Evolutionary conservation across 2,329 filamentous ascomycete species (phyloP).

Genomic region (Blastomyces silverae): DNA sequence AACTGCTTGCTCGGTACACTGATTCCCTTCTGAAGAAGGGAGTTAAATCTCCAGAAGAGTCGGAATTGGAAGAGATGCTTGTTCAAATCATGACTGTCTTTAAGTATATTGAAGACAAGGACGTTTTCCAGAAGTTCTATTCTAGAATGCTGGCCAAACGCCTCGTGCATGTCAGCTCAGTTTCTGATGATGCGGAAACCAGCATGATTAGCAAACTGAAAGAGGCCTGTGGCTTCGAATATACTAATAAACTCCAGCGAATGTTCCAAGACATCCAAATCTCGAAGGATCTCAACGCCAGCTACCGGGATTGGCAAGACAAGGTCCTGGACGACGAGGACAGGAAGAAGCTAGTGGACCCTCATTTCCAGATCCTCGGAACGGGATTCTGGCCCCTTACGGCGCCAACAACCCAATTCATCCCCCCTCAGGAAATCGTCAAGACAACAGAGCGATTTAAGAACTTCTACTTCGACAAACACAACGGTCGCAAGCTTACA

Average conservation of each 20-base stretch:
- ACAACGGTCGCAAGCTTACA: slow-evolving; percentile 89
- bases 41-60: slow-evolving; percentile 84
- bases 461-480: slow-evolving; percentile 91
- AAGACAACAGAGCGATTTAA: slow-evolving; percentile 85
- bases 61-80: slow-evolving; percentile 81
- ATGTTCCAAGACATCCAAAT: slow-evolving; percentile 99
- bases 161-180: slow-evolving; percentile 88
- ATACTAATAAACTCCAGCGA: slow-evolving; percentile 97
- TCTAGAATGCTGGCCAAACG: slow-evolving; percentile 93
- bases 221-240: slow-evolving; percentile 96
- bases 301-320: slow-evolving; percentile 72
- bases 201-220: slow-evolving; percentile 99
- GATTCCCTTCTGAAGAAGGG: slow-evolving; percentile 83
- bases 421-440: slow-evolving; percentile 74
- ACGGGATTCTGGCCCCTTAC: slow-evolving; percentile 96
- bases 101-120: slow-evolving; percentile 99
- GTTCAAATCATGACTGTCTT: slow-evolving; percentile 98
- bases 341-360: slow-evolving; percentile 66
- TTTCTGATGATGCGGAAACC: slow-evolving; percentile 93
- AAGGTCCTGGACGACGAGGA: slow-evolving; percentile 57
- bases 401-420: slow-evolving; percentile 80
- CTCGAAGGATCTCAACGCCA: slow-evolving; percentile 89
- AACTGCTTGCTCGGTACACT: slow-evolving; percentile 90
- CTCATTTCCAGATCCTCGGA: slow-evolving; percentile 85
- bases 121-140: slow-evolving; percentile 99